Evolutionary conservation across 495 filamentous ascomycete genomes (phyloP), one percentile per base, ranked within the genome.

Genomic region (Letharia columbiana): DNA sequence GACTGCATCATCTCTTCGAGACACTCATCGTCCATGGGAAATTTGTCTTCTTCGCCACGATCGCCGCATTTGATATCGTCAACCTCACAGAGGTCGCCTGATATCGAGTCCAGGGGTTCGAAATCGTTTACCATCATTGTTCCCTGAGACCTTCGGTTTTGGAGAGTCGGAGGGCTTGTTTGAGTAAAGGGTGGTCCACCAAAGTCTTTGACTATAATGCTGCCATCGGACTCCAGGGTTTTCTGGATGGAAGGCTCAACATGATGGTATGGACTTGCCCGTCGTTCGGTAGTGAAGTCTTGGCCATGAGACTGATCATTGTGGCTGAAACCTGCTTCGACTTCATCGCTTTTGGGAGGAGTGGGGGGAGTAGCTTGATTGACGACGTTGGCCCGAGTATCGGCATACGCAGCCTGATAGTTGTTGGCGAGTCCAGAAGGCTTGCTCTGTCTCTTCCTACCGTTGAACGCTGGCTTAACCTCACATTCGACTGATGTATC

Each of bases 11-110:
- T 69, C 67, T 66, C 61, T 70, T 62, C 70, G 50, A 66, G 57
- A 62, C 64, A 49, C 35, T 67, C 66, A 61, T 73, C 68, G 60
- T 72, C 62, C 13, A 72, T 50, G 39, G 66, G 68, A 52, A 61
- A 75, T 11, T 71, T 73, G 35, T 73, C 71, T n/a, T 72, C 74
- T 28, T 62, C 57, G 2, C 66, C 50, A 41, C 13, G 23, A 15
- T 49, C 18, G n/a, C 23, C 44, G 31, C 12, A 23, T 56, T 18
- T 28, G 1, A 37, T 59, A 37, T 15, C 63, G 28, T 37, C 63
- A 12, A 2, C 15, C 5, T 40, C 40, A 35, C 15, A 9, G 20
- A 35, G 10, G 8, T 12, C n/a, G 4, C 10, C 41, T 15, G 40
- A 18, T 45, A 10, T 4, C 18, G 33, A 20, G 42, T 20, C 31